phyloP scores from a whole-genome alignment of 768 basidiomycete genomes.

The Pholiota microspora region DNA sequence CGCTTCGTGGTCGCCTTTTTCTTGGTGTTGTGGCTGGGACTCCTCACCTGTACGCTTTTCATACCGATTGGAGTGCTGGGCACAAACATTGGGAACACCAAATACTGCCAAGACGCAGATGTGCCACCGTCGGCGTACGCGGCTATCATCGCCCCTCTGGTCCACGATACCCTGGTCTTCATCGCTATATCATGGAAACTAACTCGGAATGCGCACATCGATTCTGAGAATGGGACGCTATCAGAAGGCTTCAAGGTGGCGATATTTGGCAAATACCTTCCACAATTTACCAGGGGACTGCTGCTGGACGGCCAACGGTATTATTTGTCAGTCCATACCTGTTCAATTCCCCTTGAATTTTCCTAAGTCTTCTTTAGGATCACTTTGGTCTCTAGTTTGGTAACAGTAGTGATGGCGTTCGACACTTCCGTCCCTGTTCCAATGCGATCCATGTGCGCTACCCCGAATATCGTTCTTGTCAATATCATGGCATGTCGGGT shows the following conservation, averaged over 20 bases:
- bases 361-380: background rate
- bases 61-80: constrained; percentile 20
- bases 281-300: constrained; percentile 22
- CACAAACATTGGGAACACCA: constrained; percentile 17
- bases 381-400: constrained; percentile 3
- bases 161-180: constrained; percentile 30
- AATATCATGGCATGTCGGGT: constrained; percentile 18
- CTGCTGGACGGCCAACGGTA: constrained; percentile 28
- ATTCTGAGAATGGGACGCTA: background rate
- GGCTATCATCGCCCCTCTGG: constrained; percentile 17
- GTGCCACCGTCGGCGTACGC: constrained; percentile 14
- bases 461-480: constrained; percentile 14
- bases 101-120: constrained; percentile 21
- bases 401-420: constrained; percentile 8
- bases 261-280: constrained; percentile 22
- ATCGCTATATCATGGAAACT: constrained; percentile 29
- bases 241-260: constrained; percentile 10
- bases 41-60: constrained; percentile 22
- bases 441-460: constrained; percentile 7
- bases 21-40: constrained; percentile 27
- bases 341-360: background rate
- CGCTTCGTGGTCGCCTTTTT: constrained; percentile 19
- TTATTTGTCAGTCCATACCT: constrained; percentile 12
- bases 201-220: constrained; percentile 10
- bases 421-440: background rate